Evolutionary conservation across 768 basidiomycete genomes (phyloP), one percentile per base, ranked within the genome.

Genomic region (Rhodotorula kratochvilovae): DNA sequence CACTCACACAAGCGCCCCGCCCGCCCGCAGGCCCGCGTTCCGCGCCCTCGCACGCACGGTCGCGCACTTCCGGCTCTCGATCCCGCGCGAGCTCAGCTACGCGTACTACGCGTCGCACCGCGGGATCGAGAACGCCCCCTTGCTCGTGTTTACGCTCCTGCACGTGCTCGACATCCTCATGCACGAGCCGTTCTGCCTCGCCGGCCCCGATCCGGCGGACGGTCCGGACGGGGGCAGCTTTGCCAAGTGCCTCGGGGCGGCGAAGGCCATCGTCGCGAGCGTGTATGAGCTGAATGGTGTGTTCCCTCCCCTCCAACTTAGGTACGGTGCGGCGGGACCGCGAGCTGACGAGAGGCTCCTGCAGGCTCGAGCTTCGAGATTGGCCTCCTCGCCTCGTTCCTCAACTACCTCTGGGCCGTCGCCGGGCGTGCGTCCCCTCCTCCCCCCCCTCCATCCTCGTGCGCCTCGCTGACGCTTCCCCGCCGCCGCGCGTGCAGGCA

Each of bases 11-110:
- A 27, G 29, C 16, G 16, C 36, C 43, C 46, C n/a, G 23, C 53
- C 16, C 54, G 69, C 21, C 45, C 25, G 27, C 63, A 77, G 76
- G 17, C 42, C 73, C 17, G 75, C 68, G n/a, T 77, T 74, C 69
- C 76, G 74, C 16, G 17, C 42, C 0, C 71, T 77, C 61, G 75
- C 74, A 43, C 63, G 62, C 33, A 66, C 70, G 16, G 61, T 74
- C 48, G 48, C 68, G 11, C 68, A 68, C 19, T 76, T 77, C 53
- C 70, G 71, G 8, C 50, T 70, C 6, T 74, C 72, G 31, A 66
- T 77, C 48, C 75, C 77, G 10, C 75, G 75, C 46, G 77, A 76
- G 33, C 63, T 65, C 54, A 60, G 64, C 54, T 51, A 42, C n/a
- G 15, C 35, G 31, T 58, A 50, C 57, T 36, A 59, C 57, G 39